Base-by-base conservation (phyloP, 208 protist species). In the Strigomonas oncopelti region DNA sequence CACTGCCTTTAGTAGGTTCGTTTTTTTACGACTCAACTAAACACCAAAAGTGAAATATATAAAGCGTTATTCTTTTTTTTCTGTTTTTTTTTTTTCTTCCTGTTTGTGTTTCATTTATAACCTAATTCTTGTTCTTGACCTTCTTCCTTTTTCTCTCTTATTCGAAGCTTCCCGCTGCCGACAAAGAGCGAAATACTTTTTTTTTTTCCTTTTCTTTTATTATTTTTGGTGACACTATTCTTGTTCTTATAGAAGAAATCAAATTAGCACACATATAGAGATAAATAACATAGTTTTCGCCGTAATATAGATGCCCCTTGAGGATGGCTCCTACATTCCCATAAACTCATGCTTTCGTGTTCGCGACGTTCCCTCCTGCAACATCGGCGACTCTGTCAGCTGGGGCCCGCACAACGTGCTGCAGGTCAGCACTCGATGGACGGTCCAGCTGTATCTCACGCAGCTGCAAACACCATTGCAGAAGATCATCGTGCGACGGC, bases 391-490 rank as follows among this genome's bases (percentile, higher is more conserved):
- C 54, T 64, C 52, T 27, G 20, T 22, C 65, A 48, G 48, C 14
- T 95, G 86, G 79, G 80, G 90, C 51, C 80, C 85, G 22, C 90
- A 95, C 78, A 93, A 93, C 70, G 75, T 95, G 0, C 69, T 95
- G 28, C 65, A 77, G 52, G 80, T 95, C n/a, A 78, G 75, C 61
- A 89, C 80, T 14, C 77, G 74, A 22, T 87, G 79, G 77, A 66
- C 67, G 20, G 70, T 95, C n/a, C 72, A 69, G 16, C 67, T 95
- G 28, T 84, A 83, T 65, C 61, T 87, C 45, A 70, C 61, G 11
- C 73, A 45, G 36, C 61, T 89, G 42, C 58, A 79, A 24, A 63
- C 45, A n/a, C 76, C 78, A 11, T 74, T 77, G 0, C 65, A 54
- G 5, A 61, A 78, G 9, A 66, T 87, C 31, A 46, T 60, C 5